Conservation (phyloP, 768 basidiomycete species). For the Lactarius tabidus region DNA sequence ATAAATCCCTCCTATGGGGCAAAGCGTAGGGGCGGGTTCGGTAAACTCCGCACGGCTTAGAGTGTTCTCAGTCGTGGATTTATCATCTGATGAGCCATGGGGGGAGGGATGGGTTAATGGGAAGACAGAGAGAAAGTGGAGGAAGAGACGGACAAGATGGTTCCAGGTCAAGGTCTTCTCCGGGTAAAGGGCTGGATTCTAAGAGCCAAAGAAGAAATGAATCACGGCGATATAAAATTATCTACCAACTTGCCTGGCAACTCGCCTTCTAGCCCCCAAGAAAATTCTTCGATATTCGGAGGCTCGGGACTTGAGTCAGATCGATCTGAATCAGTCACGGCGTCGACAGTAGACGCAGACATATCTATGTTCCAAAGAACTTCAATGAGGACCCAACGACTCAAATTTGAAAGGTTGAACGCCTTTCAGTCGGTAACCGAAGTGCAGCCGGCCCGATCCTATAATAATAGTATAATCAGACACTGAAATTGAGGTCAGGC, state of each 20-base stretch:
- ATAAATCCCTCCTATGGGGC: slow-evolving; percentile 45
- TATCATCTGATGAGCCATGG: no score
- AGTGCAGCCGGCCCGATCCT: background rate
- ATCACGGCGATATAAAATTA: background rate
- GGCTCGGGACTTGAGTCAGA: slow-evolving; percentile 13
- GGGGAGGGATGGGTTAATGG: background rate
- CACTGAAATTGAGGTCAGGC: background rate
- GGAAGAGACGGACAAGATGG: background rate
- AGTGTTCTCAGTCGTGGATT: no score
- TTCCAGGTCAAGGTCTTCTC: background rate
- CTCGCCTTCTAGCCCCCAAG: slow-evolving; percentile 5
- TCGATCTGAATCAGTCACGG: slow-evolving; percentile 6
- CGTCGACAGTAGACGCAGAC: background rate
- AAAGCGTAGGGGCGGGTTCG: background rate
- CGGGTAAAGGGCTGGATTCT: background rate
- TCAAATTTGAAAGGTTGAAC: background rate
- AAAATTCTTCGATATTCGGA: background rate
- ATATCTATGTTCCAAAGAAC: background rate
- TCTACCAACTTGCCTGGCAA: slow-evolving; percentile 1
- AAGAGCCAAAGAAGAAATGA: background rate
- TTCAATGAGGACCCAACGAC: background rate
- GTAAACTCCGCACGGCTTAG: background rate
- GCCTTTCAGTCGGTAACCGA: background rate
- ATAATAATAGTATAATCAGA: background rate
- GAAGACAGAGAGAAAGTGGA: background rate